Evolutionary conservation across 129 eudicot species (phyloP).

Genomic region (Ambrosia artemisiifolia): DNA sequence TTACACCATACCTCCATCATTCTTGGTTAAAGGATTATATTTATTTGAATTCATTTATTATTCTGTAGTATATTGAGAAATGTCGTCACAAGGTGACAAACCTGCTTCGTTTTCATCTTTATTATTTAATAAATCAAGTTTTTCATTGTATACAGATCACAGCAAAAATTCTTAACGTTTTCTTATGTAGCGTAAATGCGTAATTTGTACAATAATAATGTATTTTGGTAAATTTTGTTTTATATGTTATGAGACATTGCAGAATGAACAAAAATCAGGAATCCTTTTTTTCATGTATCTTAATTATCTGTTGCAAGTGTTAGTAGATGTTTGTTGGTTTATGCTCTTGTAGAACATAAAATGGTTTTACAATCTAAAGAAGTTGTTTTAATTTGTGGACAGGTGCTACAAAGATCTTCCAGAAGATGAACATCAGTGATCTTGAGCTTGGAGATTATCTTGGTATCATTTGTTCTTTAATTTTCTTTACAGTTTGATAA

Average conservation of each 20-base stretch:
- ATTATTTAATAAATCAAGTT: neutral
- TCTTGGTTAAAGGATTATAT: slow-evolving; percentile 2
- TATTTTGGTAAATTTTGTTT: neutral
- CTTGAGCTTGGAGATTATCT: slow-evolving; percentile 71
- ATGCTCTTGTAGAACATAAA: neutral
- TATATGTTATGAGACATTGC: neutral
- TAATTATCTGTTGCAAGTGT: neutral
- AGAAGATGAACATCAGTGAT: slow-evolving; percentile 42
- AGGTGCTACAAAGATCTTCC: slow-evolving; percentile 54
- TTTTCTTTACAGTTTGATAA: neutral
- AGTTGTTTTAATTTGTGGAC: slow-evolving; percentile 10
- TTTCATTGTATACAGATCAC: neutral
- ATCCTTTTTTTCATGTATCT: neutral
- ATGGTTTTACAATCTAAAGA: neutral
- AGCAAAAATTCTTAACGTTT: neutral
- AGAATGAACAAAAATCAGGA: neutral
- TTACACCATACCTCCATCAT: neutral
- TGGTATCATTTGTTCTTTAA: slow-evolving; percentile 36
- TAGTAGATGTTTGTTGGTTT: slow-evolving; percentile 5
- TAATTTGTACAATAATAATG: neutral
- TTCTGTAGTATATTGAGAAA: neutral
- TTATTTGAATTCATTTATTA: neutral
- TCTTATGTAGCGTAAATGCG: neutral
- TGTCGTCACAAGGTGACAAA: neutral
- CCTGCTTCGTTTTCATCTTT: slow-evolving; percentile 5